Evolutionary conservation across 345 rosid genomes (phyloP).

Genomic region (Geranium rotundifolium): DNA sequence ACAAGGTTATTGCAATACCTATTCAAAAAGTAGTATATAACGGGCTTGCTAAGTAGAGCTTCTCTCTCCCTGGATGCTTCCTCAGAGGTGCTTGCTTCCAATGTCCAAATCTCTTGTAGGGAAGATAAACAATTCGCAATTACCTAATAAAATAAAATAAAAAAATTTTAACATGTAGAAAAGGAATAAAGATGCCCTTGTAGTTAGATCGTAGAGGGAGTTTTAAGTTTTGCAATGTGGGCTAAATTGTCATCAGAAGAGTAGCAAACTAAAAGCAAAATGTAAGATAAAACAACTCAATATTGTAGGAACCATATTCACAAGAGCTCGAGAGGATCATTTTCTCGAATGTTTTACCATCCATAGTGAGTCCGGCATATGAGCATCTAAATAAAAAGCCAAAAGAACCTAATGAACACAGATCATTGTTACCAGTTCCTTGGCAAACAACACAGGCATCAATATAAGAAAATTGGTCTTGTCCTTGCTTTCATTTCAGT

Average conservation of each 20-base stretch:
- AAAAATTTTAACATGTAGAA: background rate
- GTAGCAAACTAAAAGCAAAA: background rate
- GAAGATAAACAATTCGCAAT: constrained; percentile 84
- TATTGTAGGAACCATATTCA: background rate
- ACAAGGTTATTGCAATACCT: constrained; percentile 31
- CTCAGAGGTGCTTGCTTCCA: constrained; percentile 76
- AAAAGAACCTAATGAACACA: background rate
- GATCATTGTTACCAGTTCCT: background rate
- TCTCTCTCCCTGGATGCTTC: constrained; percentile 84
- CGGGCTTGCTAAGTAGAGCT: constrained; percentile 62
- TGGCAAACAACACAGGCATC: background rate
- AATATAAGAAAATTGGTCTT: background rate
- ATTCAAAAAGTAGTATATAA: constrained; percentile 66
- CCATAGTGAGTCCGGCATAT: background rate
- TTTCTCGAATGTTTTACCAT: background rate
- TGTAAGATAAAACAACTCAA: too few species aligned
- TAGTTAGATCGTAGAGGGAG: background rate
- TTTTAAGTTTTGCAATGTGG: background rate
- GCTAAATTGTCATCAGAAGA: background rate
- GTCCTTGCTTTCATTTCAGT: background rate
- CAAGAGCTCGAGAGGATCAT: background rate
- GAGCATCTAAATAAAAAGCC: background rate
- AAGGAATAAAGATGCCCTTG: background rate
- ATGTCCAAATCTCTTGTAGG: constrained; percentile 92
- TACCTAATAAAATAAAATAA: constrained; percentile 35